phyloP scores from a whole-genome alignment of 331 rosid species.

The Dryas integrifolia region DNA sequence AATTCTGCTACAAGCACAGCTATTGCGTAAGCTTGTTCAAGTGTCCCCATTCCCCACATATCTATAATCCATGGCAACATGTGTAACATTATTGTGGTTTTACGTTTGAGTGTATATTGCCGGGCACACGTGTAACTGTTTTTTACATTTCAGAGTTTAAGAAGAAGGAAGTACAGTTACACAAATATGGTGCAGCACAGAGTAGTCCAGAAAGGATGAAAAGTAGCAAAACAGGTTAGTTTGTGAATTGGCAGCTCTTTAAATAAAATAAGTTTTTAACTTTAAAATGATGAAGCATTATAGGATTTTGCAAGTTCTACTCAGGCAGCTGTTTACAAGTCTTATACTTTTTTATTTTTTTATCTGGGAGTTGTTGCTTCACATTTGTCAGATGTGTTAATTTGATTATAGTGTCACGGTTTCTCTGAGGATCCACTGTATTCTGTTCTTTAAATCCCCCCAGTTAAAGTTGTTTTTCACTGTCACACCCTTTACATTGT shows the following conservation, averaged over 20 bases:
- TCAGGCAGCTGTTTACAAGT: neutral
- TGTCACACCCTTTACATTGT: constrained; percentile 28
- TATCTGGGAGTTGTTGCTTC: neutral
- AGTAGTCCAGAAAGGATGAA: constrained; percentile 47
- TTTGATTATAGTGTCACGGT: neutral
- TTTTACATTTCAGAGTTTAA: constrained; percentile 61
- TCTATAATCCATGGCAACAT: neutral
- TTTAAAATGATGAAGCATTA: constrained; percentile 3
- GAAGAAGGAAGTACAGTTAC: constrained; percentile 53
- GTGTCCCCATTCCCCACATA: neutral
- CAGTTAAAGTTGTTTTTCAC: constrained; percentile 6
- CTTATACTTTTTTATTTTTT: neutral
- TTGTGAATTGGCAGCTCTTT: neutral
- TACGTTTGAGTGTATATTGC: neutral
- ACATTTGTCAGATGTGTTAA: neutral
- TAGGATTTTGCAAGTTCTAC: neutral
- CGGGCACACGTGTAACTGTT: constrained; percentile 18
- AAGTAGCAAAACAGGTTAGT: constrained; percentile 52
- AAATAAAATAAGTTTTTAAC: neutral
- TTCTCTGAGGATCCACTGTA: neutral
- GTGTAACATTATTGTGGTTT: neutral
- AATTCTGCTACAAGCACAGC: neutral
- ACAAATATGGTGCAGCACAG: constrained; percentile 55
- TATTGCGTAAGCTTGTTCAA: neutral
- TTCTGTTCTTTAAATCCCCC: neutral